phyloP scores from a whole-genome alignment of 805 yeast genomes.

The Metschnikowia gelsemii region DNA sequence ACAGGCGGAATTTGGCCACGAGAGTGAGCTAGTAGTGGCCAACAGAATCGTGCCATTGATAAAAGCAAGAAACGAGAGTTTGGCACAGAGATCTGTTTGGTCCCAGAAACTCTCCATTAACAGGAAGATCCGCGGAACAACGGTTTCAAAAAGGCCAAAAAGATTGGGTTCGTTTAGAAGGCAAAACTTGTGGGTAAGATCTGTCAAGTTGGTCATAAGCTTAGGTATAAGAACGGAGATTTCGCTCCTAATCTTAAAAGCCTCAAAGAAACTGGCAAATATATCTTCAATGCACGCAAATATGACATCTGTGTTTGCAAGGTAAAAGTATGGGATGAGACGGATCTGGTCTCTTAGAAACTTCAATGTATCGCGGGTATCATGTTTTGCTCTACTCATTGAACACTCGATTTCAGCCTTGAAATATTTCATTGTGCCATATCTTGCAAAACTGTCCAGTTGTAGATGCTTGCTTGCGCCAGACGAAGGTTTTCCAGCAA shows the following conservation, averaged over 20 bases:
- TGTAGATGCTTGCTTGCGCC: background rate
- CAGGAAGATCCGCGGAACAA: background rate
- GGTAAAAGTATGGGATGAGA: slow-evolving; percentile 1
- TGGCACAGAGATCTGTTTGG: background rate
- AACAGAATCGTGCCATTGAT: background rate
- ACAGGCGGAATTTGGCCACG: slow-evolving; percentile 1
- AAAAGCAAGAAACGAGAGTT: slow-evolving; percentile 6
- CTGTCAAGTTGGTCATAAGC: background rate
- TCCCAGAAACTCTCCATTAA: slow-evolving; percentile 4
- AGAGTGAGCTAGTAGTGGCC: background rate
- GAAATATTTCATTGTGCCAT: slow-evolving; percentile 5
- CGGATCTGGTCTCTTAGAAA: background rate
- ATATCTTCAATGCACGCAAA: background rate
- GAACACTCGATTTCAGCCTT: slow-evolving; percentile 1
- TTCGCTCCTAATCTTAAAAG: no score
- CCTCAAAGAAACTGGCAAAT: no score
- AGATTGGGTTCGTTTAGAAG: background rate
- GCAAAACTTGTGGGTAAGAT: background rate
- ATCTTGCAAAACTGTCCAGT: background rate
- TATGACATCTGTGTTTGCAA: background rate
- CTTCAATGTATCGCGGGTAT: no score
- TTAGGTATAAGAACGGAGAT: background rate
- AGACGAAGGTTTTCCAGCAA: slow-evolving; percentile 1
- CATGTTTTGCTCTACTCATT: no score
- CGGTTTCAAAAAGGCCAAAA: slow-evolving; percentile 1